phyloP scores from a whole-genome alignment of 2,329 filamentous ascomycete genomes.

The Pseudomassariella vexata region DNA sequence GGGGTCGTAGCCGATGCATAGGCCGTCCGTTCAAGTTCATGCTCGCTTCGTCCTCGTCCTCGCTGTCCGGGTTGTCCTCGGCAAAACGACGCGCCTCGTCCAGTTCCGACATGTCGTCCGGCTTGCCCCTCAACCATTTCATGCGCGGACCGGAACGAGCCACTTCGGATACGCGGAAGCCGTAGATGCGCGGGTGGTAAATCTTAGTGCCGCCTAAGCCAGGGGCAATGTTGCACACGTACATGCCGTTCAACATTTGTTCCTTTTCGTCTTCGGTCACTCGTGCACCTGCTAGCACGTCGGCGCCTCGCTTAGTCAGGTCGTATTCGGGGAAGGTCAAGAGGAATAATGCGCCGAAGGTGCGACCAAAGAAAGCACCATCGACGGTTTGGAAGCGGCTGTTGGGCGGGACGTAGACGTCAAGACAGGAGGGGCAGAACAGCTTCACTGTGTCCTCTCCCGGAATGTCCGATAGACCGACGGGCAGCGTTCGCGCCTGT shows the following conservation, averaged over 20 bases:
- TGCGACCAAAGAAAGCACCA: constrained; percentile 96
- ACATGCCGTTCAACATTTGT: constrained; percentile 81
- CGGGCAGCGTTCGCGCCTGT: constrained; percentile 82
- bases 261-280: constrained; percentile 38
- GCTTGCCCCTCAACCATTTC: constrained; percentile 90
- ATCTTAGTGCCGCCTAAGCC: constrained; percentile 77
- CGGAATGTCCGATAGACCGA: constrained; percentile 89
- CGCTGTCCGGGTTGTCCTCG: constrained; percentile 47
- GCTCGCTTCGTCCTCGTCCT: constrained; percentile 50
- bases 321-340: constrained; percentile 98
- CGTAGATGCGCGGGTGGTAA: constrained; percentile 94
- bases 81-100: constrained; percentile 66
- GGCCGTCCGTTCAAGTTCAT: constrained; percentile 37
- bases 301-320: constrained; percentile 64
- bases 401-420: constrained; percentile 96
- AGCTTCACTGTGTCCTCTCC: constrained; percentile 97
- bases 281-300: constrained; percentile 42
- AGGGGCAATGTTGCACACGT: constrained; percentile 80
- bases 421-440: constrained; percentile 93
- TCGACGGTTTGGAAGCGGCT: constrained; percentile 96
- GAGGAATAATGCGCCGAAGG: constrained; percentile 94
- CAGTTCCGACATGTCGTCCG: constrained; percentile 71
- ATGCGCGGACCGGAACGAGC: constrained; percentile 88
- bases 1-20: constrained; percentile 35
- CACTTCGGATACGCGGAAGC: constrained; percentile 88